Base-by-base conservation (phyloP, 1,139 yeast genomes). In the Saccharomyces hybrid region DNA sequence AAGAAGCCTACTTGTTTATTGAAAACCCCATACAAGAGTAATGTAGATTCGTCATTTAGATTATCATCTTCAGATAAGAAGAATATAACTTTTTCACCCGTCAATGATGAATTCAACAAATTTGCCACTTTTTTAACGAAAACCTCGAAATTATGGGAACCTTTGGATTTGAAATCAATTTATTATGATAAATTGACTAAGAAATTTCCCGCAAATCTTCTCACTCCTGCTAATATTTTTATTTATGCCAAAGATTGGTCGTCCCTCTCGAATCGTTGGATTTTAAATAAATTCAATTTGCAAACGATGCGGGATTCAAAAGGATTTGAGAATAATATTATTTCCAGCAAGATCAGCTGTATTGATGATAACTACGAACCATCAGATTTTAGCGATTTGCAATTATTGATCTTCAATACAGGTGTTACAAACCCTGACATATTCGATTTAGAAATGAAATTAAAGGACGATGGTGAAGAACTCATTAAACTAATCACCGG, bases 341-440 rank as follows among this genome's bases (percentile, higher is more conserved):
- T 58, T 3, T 47, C 50, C 0, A 46, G 63, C 47, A 56, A 55
- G 4, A 49, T 62, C 9, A 54, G 51, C 27, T 57, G 62, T 38
- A 54, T 60, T 23, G 58, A 56, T 28, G 50, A 56, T 5, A 55
- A 57, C 9, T 62, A 59, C 42, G 52, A 60, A 11, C 60, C 63
- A 3, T 32, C 56, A 1, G 51, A 51, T 2, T 63, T 68, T 32
- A 60, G 59, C 8, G 59, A 70, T 53, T 59, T 69, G 0, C 72
- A 71, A 51, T 31, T 73, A 5, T 53, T 73, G 8, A 62, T 73
- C 4, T 73, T 72, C 55, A 73, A 71, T 54, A 65, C 74, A 20
- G 73, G 74, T 53, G 74, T 72, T 2, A 65, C 72, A 5, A 65
- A 64, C 27, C 53, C 61, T 3, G 59, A 64, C 47, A 68, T 69